phyloP scores from a whole-genome alignment of 2,329 filamentous ascomycete species.

The Dactylonectria macrodidyma region DNA sequence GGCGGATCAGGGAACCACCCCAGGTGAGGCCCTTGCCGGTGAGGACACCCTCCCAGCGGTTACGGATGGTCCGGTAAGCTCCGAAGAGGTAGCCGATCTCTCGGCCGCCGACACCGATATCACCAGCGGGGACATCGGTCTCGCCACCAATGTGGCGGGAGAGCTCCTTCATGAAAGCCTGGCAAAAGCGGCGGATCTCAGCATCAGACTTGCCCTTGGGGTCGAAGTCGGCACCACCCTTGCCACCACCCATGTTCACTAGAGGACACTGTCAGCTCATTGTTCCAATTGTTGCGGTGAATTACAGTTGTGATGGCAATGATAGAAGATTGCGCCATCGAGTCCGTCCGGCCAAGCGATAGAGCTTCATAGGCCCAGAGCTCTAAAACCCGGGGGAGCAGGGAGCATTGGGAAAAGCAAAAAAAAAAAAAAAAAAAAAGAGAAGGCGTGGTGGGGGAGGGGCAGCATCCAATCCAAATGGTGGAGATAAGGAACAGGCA shows the following conservation, averaged over 20 bases:
- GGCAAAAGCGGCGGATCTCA: slow-evolving; percentile 98
- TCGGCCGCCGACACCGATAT: slow-evolving; percentile 93
- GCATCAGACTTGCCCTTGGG: slow-evolving; percentile 98
- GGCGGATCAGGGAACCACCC: slow-evolving; percentile 94
- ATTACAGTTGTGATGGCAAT: slow-evolving; percentile 3
- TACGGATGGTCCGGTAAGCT: slow-evolving; percentile 88
- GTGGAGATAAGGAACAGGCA: slow-evolving; percentile 27
- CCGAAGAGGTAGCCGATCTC: slow-evolving; percentile 98
- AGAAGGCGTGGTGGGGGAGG: slow-evolving; percentile 6
- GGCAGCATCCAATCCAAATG: not conserved
- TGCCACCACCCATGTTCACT: slow-evolving; percentile 90
- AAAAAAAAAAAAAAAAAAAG: not conserved
- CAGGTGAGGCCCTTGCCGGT: slow-evolving; percentile 95
- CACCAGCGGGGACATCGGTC: slow-evolving; percentile 96
- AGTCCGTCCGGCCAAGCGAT: not conserved
- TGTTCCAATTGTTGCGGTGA: slow-evolving; percentile 2
- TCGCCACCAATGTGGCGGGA: slow-evolving; percentile 96
- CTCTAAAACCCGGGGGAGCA: not conserved
- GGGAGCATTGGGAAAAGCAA: slow-evolving; percentile 13
- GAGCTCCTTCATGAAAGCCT: slow-evolving; percentile 95
- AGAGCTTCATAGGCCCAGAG: not conserved
- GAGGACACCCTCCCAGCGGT: slow-evolving; percentile 95
- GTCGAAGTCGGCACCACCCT: slow-evolving; percentile 98
- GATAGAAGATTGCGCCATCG: slow-evolving; percentile 1
- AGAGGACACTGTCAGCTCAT: slow-evolving; percentile 33